Percentiles rank a stretch among this genome's conserved stretches.
phyloP scores from a whole-genome alignment of 2,329 filamentous ascomycete species.

The Scytalidium lignicola region DNA sequence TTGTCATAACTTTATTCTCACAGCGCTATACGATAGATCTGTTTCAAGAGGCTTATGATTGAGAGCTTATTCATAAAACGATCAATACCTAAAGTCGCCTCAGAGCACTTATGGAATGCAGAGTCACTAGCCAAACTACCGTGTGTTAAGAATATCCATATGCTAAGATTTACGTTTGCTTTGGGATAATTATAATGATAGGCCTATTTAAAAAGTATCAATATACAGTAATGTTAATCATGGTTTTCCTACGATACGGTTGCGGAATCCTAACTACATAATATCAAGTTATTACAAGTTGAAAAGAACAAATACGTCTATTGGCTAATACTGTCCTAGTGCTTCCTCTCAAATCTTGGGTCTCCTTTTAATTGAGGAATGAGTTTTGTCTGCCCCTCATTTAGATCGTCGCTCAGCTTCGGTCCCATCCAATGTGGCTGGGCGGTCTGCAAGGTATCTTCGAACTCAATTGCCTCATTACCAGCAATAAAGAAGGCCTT shows the following conservation, averaged over 20 bases:
- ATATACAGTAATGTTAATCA: too few relatives aligned
- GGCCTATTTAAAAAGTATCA: too few relatives aligned
- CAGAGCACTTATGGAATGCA: slow-evolving; percentile 30
- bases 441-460: slow-evolving; percentile 9
- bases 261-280: too few relatives aligned
- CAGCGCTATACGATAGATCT: slow-evolving; percentile 15
- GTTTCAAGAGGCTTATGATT: slow-evolving; percentile 31
- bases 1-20: slow-evolving; percentile 37
- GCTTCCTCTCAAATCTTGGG: too few relatives aligned
- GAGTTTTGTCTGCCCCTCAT: slow-evolving; percentile 25
- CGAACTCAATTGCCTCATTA: slow-evolving; percentile 12
- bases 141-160: slow-evolving; percentile 35
- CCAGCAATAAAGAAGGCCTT: slow-evolving; percentile 12
- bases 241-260: too few relatives aligned
- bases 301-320: too few relatives aligned
- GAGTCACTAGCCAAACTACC: slow-evolving; percentile 37
- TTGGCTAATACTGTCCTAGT: too few relatives aligned
- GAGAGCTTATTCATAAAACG: slow-evolving; percentile 29
- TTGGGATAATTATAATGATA: too few relatives aligned
- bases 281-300: too few relatives aligned
- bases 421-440: slow-evolving; percentile 12
- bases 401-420: slow-evolving; percentile 1
- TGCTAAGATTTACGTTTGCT: too few relatives aligned
- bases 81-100: slow-evolving; percentile 29
- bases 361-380: slow-evolving; percentile 21